phyloP scores from a whole-genome alignment of 306 rosid genomes.

The barrel medic (Medicago truncatula) region DNA sequence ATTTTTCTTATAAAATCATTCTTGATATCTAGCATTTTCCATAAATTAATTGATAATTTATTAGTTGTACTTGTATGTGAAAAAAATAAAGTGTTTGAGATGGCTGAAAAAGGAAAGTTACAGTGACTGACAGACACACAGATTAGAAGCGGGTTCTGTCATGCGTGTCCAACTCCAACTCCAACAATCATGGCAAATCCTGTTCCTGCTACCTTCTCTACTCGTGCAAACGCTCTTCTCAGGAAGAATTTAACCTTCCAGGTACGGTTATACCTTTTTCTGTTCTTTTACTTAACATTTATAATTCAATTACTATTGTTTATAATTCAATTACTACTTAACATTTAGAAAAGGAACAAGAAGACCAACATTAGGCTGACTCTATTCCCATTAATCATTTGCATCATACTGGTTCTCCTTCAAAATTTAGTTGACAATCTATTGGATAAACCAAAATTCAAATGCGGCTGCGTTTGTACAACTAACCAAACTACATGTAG shows the following conservation, averaged over 20 bases:
- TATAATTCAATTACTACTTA: too few relatives aligned
- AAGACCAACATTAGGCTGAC: slow-evolving; percentile 66
- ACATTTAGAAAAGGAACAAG: slow-evolving; percentile 61
- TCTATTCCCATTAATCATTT: slow-evolving; percentile 58
- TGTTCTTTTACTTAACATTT: too few relatives aligned
- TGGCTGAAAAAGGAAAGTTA: too few relatives aligned
- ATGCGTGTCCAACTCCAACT: background rate
- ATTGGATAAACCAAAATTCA: slow-evolving; percentile 54
- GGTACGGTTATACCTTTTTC: slow-evolving; percentile 42
- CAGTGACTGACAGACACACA: too few relatives aligned
- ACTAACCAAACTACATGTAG: slow-evolving; percentile 35
- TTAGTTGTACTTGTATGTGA: too few relatives aligned
- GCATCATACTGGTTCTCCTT: slow-evolving; percentile 56
- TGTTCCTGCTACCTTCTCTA: slow-evolving; percentile 61
- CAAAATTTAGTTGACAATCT: slow-evolving; percentile 51
- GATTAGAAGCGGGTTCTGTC: background rate
- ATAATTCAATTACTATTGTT: too few relatives aligned
- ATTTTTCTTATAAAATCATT: too few relatives aligned
- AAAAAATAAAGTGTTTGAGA: too few relatives aligned
- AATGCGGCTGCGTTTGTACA: slow-evolving; percentile 63
- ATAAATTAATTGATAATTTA: too few relatives aligned
- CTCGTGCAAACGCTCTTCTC: slow-evolving; percentile 83
- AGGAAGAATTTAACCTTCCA: slow-evolving; percentile 77
- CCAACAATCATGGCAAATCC: background rate
- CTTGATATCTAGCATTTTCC: too few relatives aligned